phyloP scores from a whole-genome alignment of 805 yeast genomes.

The Hanseniaspora taiwanica region DNA sequence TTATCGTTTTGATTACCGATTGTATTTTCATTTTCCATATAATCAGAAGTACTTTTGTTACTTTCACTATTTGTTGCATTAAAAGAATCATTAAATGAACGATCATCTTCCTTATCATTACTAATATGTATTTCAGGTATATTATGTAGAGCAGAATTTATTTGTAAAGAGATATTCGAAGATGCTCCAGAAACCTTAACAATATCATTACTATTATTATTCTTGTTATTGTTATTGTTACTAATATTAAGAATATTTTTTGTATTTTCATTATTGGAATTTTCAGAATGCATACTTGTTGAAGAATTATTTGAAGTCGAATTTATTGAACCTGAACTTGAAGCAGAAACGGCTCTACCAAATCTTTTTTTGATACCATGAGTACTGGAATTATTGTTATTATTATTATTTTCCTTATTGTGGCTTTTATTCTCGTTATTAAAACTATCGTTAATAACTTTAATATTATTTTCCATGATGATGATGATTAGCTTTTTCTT shows the following conservation, averaged over 20 bases:
- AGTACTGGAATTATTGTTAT: neutral
- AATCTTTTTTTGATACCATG: neutral
- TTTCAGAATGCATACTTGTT: no score
- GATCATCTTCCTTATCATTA: no score
- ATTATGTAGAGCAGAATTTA: neutral
- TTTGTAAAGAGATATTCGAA: neutral
- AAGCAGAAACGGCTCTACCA: neutral
- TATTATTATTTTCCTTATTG: no score
- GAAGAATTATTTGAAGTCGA: neutral
- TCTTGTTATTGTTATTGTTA: neutral
- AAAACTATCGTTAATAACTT: no score
- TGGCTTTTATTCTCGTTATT: no score
- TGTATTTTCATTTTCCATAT: conserved; percentile 5
- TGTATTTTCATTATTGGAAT: no score
- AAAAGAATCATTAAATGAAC: no score
- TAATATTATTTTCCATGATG: no score
- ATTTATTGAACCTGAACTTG: neutral
- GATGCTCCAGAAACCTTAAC: neutral
- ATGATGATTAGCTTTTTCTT: no score
- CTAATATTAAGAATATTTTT: neutral
- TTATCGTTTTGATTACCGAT: neutral
- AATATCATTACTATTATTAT: neutral
- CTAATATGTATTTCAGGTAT: conserved; percentile 6
- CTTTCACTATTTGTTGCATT: conserved; percentile 21
- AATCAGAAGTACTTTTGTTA: conserved; percentile 23